Evolutionary conservation across 768 basidiomycete species (phyloP).

Genomic region (Auricularia sp.): DNA sequence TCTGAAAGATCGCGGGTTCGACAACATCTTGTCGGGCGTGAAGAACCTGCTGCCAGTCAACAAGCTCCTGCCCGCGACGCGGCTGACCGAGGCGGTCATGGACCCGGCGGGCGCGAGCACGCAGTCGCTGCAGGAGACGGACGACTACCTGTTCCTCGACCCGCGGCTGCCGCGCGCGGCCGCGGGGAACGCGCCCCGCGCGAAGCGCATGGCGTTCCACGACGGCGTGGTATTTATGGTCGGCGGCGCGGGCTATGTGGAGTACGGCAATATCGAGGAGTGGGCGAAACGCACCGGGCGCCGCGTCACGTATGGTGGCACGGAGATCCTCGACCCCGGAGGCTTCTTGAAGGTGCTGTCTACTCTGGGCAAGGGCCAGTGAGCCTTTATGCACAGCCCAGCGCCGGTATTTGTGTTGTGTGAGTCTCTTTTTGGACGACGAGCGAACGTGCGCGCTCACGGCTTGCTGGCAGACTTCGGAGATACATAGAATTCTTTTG

Average conservation of each 20-base stretch:
- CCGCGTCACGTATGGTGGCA: conserved; percentile 87
- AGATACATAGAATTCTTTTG: too few relatives aligned
- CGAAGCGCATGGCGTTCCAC: conserved; percentile 65
- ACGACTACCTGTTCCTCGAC: conserved; percentile 91
- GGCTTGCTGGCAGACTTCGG: too few relatives aligned
- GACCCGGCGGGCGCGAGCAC: conserved; percentile 91
- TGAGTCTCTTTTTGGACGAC: too few relatives aligned
- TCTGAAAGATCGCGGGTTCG: conserved; percentile 90
- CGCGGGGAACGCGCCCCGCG: conserved; percentile 28
- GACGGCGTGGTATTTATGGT: conserved; percentile 92
- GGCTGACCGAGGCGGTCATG: conserved; percentile 93
- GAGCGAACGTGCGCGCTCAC: too few relatives aligned
- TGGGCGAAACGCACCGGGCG: conserved; percentile 81
- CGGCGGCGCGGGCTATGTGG: conserved; percentile 94
- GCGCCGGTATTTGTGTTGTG: too few relatives aligned
- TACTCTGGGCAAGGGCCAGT: conserved; percentile 39
- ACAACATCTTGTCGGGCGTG: conserved; percentile 94
- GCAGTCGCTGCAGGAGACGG: conserved; percentile 90
- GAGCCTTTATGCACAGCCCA: neutral
- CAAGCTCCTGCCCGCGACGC: conserved; percentile 85
- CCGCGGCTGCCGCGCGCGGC: conserved; percentile 65
- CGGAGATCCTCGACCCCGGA: conserved; percentile 86
- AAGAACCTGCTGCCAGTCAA: conserved; percentile 95
- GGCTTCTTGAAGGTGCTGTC: conserved; percentile 70
- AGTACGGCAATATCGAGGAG: conserved; percentile 93